These are phyloP conservation scores for Pholiota conissans DNA, from an alignment of 768 basidiomycete genomes.

Conservation along the genomic window DNA sequence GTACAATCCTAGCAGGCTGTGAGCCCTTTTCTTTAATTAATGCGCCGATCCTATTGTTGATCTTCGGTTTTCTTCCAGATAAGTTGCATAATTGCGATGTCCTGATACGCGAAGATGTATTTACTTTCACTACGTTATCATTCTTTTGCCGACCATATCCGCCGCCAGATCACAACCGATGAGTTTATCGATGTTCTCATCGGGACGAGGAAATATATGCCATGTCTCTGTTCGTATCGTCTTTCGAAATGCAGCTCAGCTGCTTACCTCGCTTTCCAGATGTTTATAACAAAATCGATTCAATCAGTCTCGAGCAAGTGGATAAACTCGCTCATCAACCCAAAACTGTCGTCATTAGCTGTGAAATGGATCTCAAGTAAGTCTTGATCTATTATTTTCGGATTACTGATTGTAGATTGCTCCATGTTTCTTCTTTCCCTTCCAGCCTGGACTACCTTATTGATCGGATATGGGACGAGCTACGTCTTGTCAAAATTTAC, in stretches of 20 bases:
- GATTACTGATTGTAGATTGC: neutral
- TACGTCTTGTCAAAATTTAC: slow-evolving; percentile 87
- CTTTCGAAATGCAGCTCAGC: neutral
- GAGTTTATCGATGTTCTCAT: slow-evolving; percentile 99
- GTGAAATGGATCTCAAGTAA: slow-evolving; percentile 91
- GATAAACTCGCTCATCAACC: slow-evolving; percentile 82
- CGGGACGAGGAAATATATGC: slow-evolving; percentile 93
- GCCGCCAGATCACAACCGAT: slow-evolving; percentile 93
- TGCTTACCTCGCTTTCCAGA: slow-evolving; percentile 39
- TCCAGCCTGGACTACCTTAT: slow-evolving; percentile 70
- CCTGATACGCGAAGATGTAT: slow-evolving; percentile 97
- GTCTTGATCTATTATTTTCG: slow-evolving; percentile 20
- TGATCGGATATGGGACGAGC: slow-evolving; percentile 76
- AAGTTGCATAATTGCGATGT: slow-evolving; percentile 95
- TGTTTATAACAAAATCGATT: slow-evolving; percentile 97
- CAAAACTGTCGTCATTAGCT: slow-evolving; percentile 92
- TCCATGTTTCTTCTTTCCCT: neutral
- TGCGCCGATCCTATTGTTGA: neutral
- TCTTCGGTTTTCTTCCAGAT: slow-evolving; percentile 41
- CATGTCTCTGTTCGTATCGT: slow-evolving; percentile 73
- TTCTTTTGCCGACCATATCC: too few species aligned
- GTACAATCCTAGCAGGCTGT: slow-evolving; percentile 90
- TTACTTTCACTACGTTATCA: slow-evolving; percentile 3
- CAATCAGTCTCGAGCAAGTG: slow-evolving; percentile 80
- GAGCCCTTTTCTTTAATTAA: slow-evolving; percentile 25